These are phyloP conservation scores for Fragilaria crotonensis DNA, from an alignment of 108 stramenopile genomes.

Conservation along the genomic window DNA sequence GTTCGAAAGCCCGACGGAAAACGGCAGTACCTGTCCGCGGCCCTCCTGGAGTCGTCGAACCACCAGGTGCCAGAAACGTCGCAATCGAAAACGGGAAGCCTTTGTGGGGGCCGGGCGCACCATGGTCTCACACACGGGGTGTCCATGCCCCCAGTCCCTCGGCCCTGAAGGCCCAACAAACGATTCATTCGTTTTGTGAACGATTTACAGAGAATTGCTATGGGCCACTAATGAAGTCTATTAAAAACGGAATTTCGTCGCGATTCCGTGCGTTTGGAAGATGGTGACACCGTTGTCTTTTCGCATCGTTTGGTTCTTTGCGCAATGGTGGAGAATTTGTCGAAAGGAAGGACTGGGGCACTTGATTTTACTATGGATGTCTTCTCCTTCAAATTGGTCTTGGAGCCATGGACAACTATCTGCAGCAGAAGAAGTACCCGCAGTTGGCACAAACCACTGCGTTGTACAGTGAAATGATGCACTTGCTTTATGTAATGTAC, in stretches of 20 bases:
- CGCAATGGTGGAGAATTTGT: conserved; percentile 70
- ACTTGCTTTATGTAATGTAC: conserved; percentile 64
- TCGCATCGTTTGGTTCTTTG: conserved; percentile 77
- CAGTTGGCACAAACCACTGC: conserved; percentile 65
- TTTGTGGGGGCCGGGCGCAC: conserved; percentile 59
- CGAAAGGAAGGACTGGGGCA: conserved; percentile 27
- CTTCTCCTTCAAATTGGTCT: conserved; percentile 86
- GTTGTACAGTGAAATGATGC: conserved; percentile 77
- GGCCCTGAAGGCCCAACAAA: conserved; percentile 37
- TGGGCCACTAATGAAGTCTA: conserved; percentile 81
- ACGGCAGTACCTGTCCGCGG: conserved; percentile 35
- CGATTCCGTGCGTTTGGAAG: conserved; percentile 75
- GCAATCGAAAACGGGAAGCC: conserved; percentile 48
- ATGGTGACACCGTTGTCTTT: conserved; percentile 65
- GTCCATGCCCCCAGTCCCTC: conserved; percentile 28
- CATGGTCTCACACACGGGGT: conserved; percentile 17
- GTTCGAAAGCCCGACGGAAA: conserved; percentile 35
- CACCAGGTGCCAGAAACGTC: conserved; percentile 10
- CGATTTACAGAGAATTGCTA: conserved; percentile 68
- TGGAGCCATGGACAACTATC: conserved; percentile 65
- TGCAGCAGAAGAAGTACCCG: conserved; percentile 53
- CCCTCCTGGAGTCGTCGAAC: background rate
- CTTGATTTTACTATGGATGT: conserved; percentile 86
- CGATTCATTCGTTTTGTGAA: conserved; percentile 59
- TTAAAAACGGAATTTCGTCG: conserved; percentile 88